Conservation (phyloP, 768 basidiomycete genomes). For the Pleurotus eryngii region DNA sequence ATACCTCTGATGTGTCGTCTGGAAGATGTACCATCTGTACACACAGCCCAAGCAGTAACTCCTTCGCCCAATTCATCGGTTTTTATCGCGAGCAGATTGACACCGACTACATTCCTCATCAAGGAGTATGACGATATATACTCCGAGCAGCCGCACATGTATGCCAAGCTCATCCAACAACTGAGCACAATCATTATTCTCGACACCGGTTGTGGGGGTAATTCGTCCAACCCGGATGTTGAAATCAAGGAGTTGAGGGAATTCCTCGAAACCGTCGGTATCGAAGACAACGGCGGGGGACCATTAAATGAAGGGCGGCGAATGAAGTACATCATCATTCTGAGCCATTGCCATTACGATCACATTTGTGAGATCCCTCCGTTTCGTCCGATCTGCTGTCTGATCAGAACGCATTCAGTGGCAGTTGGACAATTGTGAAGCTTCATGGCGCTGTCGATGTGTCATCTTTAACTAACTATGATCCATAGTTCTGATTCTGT, state of each 20-base stretch:
- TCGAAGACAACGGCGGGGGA: slow-evolving; percentile 37
- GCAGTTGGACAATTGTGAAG: slow-evolving; percentile 48
- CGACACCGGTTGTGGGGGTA: slow-evolving; percentile 56
- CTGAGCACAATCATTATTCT: slow-evolving; percentile 43
- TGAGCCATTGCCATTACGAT: slow-evolving; percentile 57
- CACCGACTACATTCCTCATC: slow-evolving; percentile 35
- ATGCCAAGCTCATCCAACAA: slow-evolving; percentile 39
- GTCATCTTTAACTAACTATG: too few relatives aligned
- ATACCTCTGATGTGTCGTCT: too few relatives aligned
- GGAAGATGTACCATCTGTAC: too few relatives aligned
- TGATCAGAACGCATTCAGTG: slow-evolving; percentile 24
- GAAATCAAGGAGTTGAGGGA: slow-evolving; percentile 39
- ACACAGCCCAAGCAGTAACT: too few relatives aligned
- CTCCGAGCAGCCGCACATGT: slow-evolving; percentile 53
- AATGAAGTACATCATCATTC: slow-evolving; percentile 44
- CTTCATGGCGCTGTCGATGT: background rate
- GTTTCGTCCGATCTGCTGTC: background rate
- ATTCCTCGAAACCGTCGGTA: slow-evolving; percentile 44
- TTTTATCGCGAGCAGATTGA: slow-evolving; percentile 27
- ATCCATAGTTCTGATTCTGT: slow-evolving; percentile 34
- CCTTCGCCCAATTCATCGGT: slow-evolving; percentile 12
- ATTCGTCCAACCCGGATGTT: slow-evolving; percentile 35
- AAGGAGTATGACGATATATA: slow-evolving; percentile 50
- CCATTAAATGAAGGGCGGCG: slow-evolving; percentile 41
- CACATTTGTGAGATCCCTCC: slow-evolving; percentile 46